These are phyloP conservation scores for Vitis hybrid DNA, from an alignment of 177 flowering plant species.

Conservation along the genomic window DNA sequence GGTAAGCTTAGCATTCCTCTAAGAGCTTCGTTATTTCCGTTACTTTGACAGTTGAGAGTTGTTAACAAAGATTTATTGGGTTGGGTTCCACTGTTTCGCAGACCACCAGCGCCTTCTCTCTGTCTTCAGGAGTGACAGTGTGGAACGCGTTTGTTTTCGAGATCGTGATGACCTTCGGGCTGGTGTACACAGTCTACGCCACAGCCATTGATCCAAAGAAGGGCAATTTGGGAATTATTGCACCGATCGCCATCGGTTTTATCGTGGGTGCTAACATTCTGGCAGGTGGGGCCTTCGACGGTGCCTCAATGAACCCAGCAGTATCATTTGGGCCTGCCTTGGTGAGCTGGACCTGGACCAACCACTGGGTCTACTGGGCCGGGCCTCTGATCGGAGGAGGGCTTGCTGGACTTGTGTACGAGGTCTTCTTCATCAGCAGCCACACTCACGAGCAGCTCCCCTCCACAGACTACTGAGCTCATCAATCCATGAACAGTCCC, in stretches of 20 bases:
- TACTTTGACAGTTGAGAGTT: neutral
- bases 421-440: conserved; percentile 45
- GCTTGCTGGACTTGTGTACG: conserved; percentile 53
- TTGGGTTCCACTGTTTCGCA: conserved; percentile 8
- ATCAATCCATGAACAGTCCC: neutral
- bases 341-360: conserved; percentile 56
- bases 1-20: conserved; percentile 20
- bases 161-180: conserved; percentile 73
- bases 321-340: conserved; percentile 66
- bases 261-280: conserved; percentile 69
- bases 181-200: conserved; percentile 73
- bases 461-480: conserved; percentile 30
- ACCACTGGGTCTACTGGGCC: conserved; percentile 73
- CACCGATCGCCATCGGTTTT: conserved; percentile 67
- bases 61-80: neutral
- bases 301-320: conserved; percentile 76
- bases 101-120: conserved; percentile 35
- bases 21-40: neutral
- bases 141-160: conserved; percentile 63
- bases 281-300: conserved; percentile 61
- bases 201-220: conserved; percentile 64
- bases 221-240: conserved; percentile 51
- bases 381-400: conserved; percentile 69
- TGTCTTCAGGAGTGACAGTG: conserved; percentile 39
- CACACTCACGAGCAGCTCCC: conserved; percentile 51